phyloP scores from a whole-genome alignment of 1,284 basidiomycete genomes.

The Sphaerobolus stellatus region DNA sequence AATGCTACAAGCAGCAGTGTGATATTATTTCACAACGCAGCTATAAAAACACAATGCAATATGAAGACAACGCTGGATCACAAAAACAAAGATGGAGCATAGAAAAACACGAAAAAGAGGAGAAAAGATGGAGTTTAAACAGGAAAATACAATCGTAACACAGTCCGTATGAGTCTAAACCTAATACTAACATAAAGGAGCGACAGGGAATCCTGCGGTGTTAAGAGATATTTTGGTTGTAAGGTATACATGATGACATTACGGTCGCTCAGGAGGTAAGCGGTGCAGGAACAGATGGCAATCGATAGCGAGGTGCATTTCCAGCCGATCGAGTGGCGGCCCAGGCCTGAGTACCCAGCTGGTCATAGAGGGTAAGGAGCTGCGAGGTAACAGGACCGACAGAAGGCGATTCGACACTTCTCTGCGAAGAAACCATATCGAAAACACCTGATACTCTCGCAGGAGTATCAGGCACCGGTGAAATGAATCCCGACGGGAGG shows the following conservation, averaged over 20 bases:
- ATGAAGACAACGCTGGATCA: background rate
- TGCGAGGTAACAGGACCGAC: background rate
- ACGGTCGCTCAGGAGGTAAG: background rate
- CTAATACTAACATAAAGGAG: no score
- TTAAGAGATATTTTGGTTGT: background rate
- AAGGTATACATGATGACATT: background rate
- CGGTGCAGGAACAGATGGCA: background rate
- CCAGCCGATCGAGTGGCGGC: no score
- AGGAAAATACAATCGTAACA: constrained; percentile 3
- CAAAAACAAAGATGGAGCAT: background rate
- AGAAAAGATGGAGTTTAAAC: constrained; percentile 5
- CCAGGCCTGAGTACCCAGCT: no score
- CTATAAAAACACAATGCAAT: no score
- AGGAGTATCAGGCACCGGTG: constrained; percentile 12
- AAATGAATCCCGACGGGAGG: constrained; percentile 1
- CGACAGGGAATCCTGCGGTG: background rate
- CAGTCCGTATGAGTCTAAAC: constrained; percentile 1
- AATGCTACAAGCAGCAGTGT: no score
- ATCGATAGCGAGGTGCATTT: no score
- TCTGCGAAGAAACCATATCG: background rate
- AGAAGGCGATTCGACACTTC: background rate
- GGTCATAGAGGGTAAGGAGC: no score
- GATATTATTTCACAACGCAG: constrained; percentile 3
- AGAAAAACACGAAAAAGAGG: background rate
- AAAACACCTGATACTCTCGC: constrained; percentile 11